Conservation (phyloP, 2,329 filamentous ascomycete species). For the Chaetomium globosum region DNA sequence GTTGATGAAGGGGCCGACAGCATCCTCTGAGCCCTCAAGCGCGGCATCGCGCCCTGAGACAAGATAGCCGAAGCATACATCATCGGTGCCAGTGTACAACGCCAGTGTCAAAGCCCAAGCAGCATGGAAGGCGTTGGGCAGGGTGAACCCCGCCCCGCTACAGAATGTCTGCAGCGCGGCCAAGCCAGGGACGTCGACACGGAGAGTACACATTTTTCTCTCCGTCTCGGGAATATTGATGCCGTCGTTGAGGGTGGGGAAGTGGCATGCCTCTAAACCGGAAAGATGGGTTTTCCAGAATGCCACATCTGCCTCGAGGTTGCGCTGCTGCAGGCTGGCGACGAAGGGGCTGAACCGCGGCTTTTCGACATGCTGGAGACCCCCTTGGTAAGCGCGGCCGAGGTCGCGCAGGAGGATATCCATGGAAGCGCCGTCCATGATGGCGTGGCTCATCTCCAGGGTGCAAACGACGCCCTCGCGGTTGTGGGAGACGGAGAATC, state of each 20-base stretch:
- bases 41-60: constrained; percentile 35
- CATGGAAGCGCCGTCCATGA: constrained; percentile 56
- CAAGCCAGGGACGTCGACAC: constrained; percentile 24
- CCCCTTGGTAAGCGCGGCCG: constrained; percentile 47
- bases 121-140: constrained; percentile 50
- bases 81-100: constrained; percentile 42
- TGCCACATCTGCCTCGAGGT: constrained; percentile 1
- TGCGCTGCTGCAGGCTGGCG: constrained; percentile 26
- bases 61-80: constrained; percentile 51
- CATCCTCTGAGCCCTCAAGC: constrained; percentile 32
- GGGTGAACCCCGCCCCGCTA: constrained; percentile 48
- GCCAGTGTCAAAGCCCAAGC: constrained; percentile 46
- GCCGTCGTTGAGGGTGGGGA: constrained; percentile 42
- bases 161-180: constrained; percentile 44
- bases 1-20: constrained; percentile 37
- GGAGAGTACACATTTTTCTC: constrained; percentile 34
- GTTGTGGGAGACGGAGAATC: constrained; percentile 48
- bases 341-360: constrained; percentile 34
- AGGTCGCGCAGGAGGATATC: constrained; percentile 52
- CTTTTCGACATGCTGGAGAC: not conserved
- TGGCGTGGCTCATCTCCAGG: constrained; percentile 55
- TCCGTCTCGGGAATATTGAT: constrained; percentile 12
- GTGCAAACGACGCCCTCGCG: constrained; percentile 46
- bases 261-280: constrained; percentile 50
- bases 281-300: constrained; percentile 52